Base-by-base conservation (phyloP, 768 basidiomycete species). In the Tylopilus subfusipes region DNA sequence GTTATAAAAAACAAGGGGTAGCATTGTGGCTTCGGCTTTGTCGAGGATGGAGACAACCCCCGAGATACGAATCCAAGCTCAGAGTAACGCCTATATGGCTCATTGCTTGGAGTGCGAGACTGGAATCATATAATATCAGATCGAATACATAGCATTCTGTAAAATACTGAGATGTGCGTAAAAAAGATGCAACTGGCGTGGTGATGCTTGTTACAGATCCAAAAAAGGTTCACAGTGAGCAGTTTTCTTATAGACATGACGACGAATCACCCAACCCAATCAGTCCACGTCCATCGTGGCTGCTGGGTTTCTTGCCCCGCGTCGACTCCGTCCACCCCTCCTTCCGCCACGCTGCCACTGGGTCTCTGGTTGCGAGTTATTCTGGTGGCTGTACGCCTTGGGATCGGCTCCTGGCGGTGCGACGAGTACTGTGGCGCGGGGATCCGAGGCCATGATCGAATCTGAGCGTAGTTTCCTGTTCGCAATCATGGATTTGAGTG, bases 381-480 rank as follows among this genome's bases (percentile, higher is more conserved):
- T 66, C 6, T 45, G 63, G 52, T 75, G 78, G 2, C 64, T 67
- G 61, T 86, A 81, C 4, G 79, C 78, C 30, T 78, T 76, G 0
- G 80, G 76, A 55, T 88, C 75, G 5, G 81, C 68, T 9, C 86
- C 86, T 13, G 86, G 87, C 0, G 88, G 88, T 27, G 83, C 82
- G 27, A 87, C 68, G 21, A 90, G 74, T 1, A 91, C 79, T 13
- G 80, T 76, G 5, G 88, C 87, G 25, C 88, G 82, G n/a, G 85
- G 80, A 60, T 78, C 78, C 21, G 76, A 75, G 30, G 50, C 56
- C 55, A 90, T 68, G 46, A 93, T 77, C 2, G 82, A 82, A 66
- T 94, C 91, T 3, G 91, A 93, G 50, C 91, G 88, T 77, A 94
- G 77, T 81, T 92, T 93, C 56, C 91, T 93, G 61, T 48, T 30